These are phyloP conservation scores for Peronospora tabacina DNA, from an alignment of 352 stramenopile species.

Conservation along the genomic window DNA sequence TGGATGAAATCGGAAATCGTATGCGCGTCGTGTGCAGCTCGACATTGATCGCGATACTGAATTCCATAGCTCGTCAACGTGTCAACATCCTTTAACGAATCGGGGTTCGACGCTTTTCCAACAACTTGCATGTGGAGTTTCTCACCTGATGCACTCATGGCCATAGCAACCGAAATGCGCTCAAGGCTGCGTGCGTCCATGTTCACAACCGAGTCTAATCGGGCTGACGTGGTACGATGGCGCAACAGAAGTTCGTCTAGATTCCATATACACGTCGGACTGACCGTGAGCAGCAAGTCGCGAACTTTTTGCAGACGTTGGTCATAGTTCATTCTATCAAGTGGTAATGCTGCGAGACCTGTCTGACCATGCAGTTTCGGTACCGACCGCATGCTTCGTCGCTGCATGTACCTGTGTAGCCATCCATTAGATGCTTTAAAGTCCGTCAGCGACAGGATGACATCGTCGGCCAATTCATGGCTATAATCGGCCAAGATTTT, in stretches of 20 bases:
- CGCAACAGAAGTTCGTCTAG: slow-evolving; percentile 48
- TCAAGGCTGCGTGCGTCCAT: slow-evolving; percentile 42
- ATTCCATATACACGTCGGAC: slow-evolving; percentile 63
- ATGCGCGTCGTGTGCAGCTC: slow-evolving; percentile 47
- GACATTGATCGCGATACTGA: slow-evolving; percentile 38
- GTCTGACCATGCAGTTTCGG: slow-evolving; percentile 38
- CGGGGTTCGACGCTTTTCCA: slow-evolving; percentile 32
- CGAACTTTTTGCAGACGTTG: slow-evolving; percentile 44
- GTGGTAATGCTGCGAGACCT: background rate
- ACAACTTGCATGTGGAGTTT: slow-evolving; percentile 59
- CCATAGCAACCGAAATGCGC: slow-evolving; percentile 44
- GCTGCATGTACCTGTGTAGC: slow-evolving; percentile 71
- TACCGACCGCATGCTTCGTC: slow-evolving; percentile 56
- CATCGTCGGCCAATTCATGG: slow-evolving; percentile 56
- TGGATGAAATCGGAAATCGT: slow-evolving; percentile 51
- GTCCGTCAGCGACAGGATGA: slow-evolving; percentile 69
- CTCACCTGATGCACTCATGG: slow-evolving; percentile 54
- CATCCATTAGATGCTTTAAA: slow-evolving; percentile 83
- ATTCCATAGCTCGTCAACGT: slow-evolving; percentile 29
- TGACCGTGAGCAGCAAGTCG: slow-evolving; percentile 38
- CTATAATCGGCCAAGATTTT: slow-evolving; percentile 71
- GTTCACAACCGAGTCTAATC: slow-evolving; percentile 36
- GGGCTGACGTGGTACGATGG: slow-evolving; percentile 37
- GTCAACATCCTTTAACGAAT: slow-evolving; percentile 36
- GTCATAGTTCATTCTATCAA: slow-evolving; percentile 24